These are phyloP conservation scores for Pigoraptor vietnamica DNA, from an alignment of 78 protist genomes.

Conservation along the genomic window DNA sequence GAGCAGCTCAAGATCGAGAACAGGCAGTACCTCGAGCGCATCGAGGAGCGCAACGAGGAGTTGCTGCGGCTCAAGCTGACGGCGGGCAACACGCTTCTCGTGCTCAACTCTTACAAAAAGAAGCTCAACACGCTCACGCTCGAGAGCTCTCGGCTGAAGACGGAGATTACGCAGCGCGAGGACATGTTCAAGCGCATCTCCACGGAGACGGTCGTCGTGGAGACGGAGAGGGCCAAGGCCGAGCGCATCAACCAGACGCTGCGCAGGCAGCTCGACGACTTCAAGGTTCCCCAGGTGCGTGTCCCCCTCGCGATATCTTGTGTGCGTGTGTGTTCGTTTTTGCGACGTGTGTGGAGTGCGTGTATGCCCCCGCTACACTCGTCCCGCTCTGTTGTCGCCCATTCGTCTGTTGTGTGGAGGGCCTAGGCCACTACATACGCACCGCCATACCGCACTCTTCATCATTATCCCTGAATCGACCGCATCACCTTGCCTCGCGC, in stretches of 20 bases:
- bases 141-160: slow-evolving; percentile 22
- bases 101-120: slow-evolving; percentile 34
- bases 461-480: no score
- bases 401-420: no score
- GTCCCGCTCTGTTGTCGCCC: no score
- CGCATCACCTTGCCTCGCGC: no score
- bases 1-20: slow-evolving; percentile 81
- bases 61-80: slow-evolving; percentile 53
- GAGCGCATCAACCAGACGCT: slow-evolving; percentile 15
- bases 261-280: slow-evolving; percentile 20
- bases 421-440: no score
- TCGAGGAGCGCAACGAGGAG: slow-evolving; percentile 71
- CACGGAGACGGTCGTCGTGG: not conserved
- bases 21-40: slow-evolving; percentile 55
- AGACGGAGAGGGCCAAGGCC: slow-evolving; percentile 17
- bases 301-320: not conserved
- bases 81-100: slow-evolving; percentile 49
- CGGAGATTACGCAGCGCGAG: slow-evolving; percentile 2
- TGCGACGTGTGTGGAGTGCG: no score
- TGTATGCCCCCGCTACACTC: no score
- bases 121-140: not conserved
- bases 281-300: slow-evolving; percentile 24
- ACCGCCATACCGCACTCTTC: no score
- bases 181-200: not conserved
- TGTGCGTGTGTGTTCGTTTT: not conserved